Percentiles rank a stretch among this genome's conserved stretches.
phyloP scores from a whole-genome alignment of 2,329 filamentous ascomycete species.

The Aspergillus clavatus region DNA sequence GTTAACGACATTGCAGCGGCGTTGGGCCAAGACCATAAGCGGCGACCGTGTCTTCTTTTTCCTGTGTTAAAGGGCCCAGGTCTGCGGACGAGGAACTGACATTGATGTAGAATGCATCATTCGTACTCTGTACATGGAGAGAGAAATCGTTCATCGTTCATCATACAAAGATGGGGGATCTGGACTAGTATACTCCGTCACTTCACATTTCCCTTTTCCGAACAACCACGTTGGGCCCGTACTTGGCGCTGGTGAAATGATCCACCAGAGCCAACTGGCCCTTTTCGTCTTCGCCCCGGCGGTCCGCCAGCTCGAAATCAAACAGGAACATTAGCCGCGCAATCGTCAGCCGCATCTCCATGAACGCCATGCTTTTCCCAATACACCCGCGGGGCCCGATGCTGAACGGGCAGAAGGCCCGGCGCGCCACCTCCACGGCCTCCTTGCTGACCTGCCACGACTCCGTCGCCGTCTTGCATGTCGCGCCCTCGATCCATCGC shows the following conservation, averaged over 20 bases:
- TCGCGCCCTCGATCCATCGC: slow-evolving; percentile 57
- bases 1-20: neutral
- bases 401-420: slow-evolving; percentile 63
- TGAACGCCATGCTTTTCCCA: slow-evolving; percentile 41
- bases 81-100: neutral
- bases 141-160: too few species aligned
- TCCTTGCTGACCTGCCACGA: slow-evolving; percentile 44
- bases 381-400: slow-evolving; percentile 41
- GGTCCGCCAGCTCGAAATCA: slow-evolving; percentile 35
- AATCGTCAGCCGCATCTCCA: slow-evolving; percentile 39
- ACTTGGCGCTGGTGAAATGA: slow-evolving; percentile 37
- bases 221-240: slow-evolving; percentile 33
- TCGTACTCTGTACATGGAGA: too few species aligned
- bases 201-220: neutral
- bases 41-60: neutral
- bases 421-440: slow-evolving; percentile 52
- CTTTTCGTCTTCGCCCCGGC: slow-evolving; percentile 29
- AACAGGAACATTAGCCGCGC: slow-evolving; percentile 37
- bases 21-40: neutral
- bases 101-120: too few species aligned
- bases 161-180: too few species aligned
- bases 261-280: slow-evolving; percentile 36
- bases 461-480: slow-evolving; percentile 33
- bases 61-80: neutral
- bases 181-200: too few species aligned